Evolutionary conservation across 2,329 filamentous ascomycete species (phyloP).

Genomic region (Blumeriella jaapii): DNA sequence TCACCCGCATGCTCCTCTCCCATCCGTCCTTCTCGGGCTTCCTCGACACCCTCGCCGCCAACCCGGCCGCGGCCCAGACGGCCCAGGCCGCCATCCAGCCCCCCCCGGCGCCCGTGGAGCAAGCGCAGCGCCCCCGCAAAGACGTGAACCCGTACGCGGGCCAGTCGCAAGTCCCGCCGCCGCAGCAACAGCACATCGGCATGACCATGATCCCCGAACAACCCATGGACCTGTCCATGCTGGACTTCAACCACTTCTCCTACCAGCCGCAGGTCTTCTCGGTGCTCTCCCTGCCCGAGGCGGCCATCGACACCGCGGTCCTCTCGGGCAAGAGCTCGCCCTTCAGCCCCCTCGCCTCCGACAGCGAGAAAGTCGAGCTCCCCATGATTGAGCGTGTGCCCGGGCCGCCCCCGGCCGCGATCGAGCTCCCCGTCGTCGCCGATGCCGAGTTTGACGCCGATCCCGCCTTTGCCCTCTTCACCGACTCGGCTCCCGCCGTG

Average conservation of each 20-base stretch:
- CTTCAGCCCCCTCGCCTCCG: slow-evolving; percentile 32
- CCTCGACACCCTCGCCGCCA: slow-evolving; percentile 57
- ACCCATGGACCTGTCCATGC: slow-evolving; percentile 60
- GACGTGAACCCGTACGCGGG: slow-evolving; percentile 52
- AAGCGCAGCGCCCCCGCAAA: slow-evolving; percentile 44
- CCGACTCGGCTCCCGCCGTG: slow-evolving; percentile 23
- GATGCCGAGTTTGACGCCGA: slow-evolving; percentile 53
- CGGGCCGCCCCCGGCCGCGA: slow-evolving; percentile 15
- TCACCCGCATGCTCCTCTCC: slow-evolving; percentile 70
- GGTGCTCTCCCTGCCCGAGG: slow-evolving; percentile 50
- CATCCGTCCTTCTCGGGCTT: slow-evolving; percentile 77
- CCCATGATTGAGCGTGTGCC: slow-evolving; percentile 35
- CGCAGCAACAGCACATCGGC: slow-evolving; percentile 52
- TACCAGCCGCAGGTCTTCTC: slow-evolving; percentile 65
- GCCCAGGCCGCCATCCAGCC: slow-evolving; percentile 26
- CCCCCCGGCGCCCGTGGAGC: slow-evolving; percentile 27
- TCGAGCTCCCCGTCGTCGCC: slow-evolving; percentile 23
- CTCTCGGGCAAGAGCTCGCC: slow-evolving; percentile 62
- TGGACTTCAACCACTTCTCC: slow-evolving; percentile 47
- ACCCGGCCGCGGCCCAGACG: slow-evolving; percentile 36
- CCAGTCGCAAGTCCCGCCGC: slow-evolving; percentile 37
- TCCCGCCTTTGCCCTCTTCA: slow-evolving; percentile 49
- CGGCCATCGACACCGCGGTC: slow-evolving; percentile 43
- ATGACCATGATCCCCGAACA: slow-evolving; percentile 75
- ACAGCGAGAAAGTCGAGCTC: slow-evolving; percentile 37